Evolutionary conservation across 2,329 filamentous ascomycete genomes (phyloP).

Genomic region (Ophiosphaerella narmari): DNA sequence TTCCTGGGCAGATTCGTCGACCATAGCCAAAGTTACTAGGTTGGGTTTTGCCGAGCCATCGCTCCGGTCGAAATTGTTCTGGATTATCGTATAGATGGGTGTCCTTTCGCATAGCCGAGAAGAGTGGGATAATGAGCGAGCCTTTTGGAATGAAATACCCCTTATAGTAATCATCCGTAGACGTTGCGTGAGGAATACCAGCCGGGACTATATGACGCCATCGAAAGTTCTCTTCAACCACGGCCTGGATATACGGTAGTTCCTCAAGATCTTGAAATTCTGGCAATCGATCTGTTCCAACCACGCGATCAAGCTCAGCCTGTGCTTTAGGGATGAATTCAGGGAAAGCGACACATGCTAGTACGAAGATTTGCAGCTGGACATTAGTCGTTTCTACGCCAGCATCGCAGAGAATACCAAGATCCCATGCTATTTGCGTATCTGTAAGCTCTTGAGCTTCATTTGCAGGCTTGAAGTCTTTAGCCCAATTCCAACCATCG

Average conservation of each 20-base stretch:
- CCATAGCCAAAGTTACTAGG: background rate
- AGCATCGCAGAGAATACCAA: slow-evolving; percentile 23
- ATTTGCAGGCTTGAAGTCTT: slow-evolving; percentile 18
- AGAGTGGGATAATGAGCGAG: slow-evolving; percentile 38
- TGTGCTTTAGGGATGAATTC: slow-evolving; percentile 15
- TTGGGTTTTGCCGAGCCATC: background rate
- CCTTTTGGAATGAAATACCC: slow-evolving; percentile 55
- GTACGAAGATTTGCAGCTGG: slow-evolving; percentile 16
- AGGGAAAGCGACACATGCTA: slow-evolving; percentile 20
- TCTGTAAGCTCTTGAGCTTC: slow-evolving; percentile 12
- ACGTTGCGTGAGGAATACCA: slow-evolving; percentile 52
- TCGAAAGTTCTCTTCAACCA: slow-evolving; percentile 36
- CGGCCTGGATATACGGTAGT: slow-evolving; percentile 33
- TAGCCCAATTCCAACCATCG: slow-evolving; percentile 28
- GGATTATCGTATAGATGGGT: background rate
- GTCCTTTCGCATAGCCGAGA: slow-evolving; percentile 41
- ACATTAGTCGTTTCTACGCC: slow-evolving; percentile 27
- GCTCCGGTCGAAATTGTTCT: background rate
- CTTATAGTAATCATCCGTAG: slow-evolving; percentile 53
- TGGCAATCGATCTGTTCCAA: slow-evolving; percentile 22
- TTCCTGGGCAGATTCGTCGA: background rate
- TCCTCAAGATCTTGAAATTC: slow-evolving; percentile 24
- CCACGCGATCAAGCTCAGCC: slow-evolving; percentile 22
- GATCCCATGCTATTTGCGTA: slow-evolving; percentile 19
- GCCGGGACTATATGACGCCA: slow-evolving; percentile 46